Evolutionary conservation across 495 filamentous ascomycete genomes (phyloP).

Genomic region (Monascus purpureus): DNA sequence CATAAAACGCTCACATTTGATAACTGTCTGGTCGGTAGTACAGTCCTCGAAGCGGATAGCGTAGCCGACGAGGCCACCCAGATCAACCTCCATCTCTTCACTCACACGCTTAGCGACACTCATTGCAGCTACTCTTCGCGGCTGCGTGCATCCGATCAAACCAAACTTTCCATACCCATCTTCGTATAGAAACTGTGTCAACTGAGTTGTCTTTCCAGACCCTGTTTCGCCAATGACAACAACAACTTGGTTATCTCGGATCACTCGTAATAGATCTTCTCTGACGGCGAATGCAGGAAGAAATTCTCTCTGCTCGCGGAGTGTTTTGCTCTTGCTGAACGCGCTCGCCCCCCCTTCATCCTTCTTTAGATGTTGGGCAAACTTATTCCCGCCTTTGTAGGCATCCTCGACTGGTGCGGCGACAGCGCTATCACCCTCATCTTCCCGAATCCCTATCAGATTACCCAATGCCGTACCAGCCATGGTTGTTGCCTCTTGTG

Average conservation of each 20-base stretch:
- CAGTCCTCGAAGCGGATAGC: slow-evolving; percentile 99
- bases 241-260: slow-evolving; percentile 92
- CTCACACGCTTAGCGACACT: slow-evolving; percentile 96
- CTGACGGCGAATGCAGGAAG: slow-evolving; percentile 94
- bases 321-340: slow-evolving; percentile 83
- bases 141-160: slow-evolving; percentile 92
- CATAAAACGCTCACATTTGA: slow-evolving; percentile 62
- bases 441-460: slow-evolving; percentile 87
- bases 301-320: slow-evolving; percentile 86
- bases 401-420: slow-evolving; percentile 63
- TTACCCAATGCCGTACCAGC: slow-evolving; percentile 88
- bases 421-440: slow-evolving; percentile 79
- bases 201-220: slow-evolving; percentile 91
- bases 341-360: slow-evolving; percentile 68
- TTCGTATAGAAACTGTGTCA: slow-evolving; percentile 90
- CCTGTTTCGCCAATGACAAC: slow-evolving; percentile 96
- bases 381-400: slow-evolving; percentile 59
- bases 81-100: slow-evolving; percentile 96
- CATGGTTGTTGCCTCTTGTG: slow-evolving; percentile 87
- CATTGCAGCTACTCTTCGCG: slow-evolving; percentile 93
- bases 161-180: slow-evolving; percentile 79
- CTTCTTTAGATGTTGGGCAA: slow-evolving; percentile 81
- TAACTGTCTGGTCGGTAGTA: slow-evolving; percentile 82
- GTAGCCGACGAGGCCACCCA: slow-evolving; percentile 84
- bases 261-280: slow-evolving; percentile 87